Conservation (phyloP, 306 rosid genomes). For the Astragalus membranaceus region DNA sequence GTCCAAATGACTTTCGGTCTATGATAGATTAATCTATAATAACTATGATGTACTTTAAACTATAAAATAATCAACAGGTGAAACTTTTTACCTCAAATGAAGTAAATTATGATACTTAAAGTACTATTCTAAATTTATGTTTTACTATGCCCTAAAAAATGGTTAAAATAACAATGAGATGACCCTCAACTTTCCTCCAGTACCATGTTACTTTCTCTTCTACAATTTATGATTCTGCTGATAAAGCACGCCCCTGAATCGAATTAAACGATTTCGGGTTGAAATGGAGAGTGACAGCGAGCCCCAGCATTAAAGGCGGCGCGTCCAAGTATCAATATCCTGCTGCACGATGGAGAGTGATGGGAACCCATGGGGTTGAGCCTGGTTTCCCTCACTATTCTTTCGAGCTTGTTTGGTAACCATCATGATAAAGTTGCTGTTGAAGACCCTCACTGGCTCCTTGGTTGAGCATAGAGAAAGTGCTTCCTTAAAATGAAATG, state of each 20-base stretch:
- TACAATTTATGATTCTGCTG: not conserved
- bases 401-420: conserved; percentile 62
- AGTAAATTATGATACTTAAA: no score
- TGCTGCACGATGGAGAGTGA: conserved; percentile 46
- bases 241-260: not conserved
- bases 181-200: not conserved
- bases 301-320: conserved; percentile 12
- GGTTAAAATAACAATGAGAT: not conserved
- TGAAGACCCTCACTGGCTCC: conserved; percentile 63
- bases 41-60: no score
- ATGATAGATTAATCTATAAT: no score
- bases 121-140: no score
- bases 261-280: conserved; percentile 38
- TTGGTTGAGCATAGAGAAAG: conserved; percentile 26
- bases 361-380: conserved; percentile 35
- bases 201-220: not conserved
- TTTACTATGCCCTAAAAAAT: no score
- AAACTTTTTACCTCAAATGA: no score
- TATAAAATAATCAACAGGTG: no score
- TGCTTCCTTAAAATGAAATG: not conserved
- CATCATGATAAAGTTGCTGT: conserved; percentile 69
- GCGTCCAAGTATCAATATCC: conserved; percentile 37
- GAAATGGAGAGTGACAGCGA: conserved; percentile 19
- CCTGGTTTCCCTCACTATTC: conserved; percentile 79
- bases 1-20: not conserved